A percentile compares a stretch with the other conserved stretches of the same genome.
Conservation (phyloP, 306 rosid genomes). For the Vigna mungo region DNA sequence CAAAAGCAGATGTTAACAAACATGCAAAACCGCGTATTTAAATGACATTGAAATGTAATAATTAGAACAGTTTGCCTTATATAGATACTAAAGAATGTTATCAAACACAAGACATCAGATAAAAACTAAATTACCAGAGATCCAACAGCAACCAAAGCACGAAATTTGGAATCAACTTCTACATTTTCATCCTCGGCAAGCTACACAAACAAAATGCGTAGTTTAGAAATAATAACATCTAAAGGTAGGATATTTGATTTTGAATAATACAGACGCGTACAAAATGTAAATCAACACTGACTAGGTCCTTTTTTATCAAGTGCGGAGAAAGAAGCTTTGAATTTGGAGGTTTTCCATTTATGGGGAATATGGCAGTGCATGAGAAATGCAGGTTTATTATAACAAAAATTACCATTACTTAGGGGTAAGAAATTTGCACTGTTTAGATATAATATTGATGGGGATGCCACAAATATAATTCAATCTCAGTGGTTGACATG, state of each 20-base stretch:
- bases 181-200: constrained; percentile 71
- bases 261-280: constrained; percentile 2
- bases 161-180: constrained; percentile 81
- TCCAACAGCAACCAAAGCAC: constrained; percentile 95
- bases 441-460: constrained; percentile 25
- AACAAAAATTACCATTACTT: constrained; percentile 2
- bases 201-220: constrained; percentile 49
- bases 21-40: no score
- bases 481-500: not conserved
- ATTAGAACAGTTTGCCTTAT: constrained; percentile 21
- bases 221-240: constrained; percentile 22
- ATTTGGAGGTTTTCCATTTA: constrained; percentile 14
- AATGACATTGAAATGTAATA: constrained; percentile 1
- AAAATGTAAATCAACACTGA: constrained; percentile 18
- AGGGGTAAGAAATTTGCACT: constrained; percentile 1
- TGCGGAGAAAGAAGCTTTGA: not conserved
- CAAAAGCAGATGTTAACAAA: no score
- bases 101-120: constrained; percentile 11
- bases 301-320: not conserved
- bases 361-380: not conserved
- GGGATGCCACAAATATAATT: constrained; percentile 8
- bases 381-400: constrained; percentile 19
- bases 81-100: constrained; percentile 10
- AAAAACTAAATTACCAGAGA: constrained; percentile 68
- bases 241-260: constrained; percentile 22